These are phyloP conservation scores for Dictyostelium citrinum DNA, from an alignment of 78 protist genomes.

Conservation along the genomic window DNA sequence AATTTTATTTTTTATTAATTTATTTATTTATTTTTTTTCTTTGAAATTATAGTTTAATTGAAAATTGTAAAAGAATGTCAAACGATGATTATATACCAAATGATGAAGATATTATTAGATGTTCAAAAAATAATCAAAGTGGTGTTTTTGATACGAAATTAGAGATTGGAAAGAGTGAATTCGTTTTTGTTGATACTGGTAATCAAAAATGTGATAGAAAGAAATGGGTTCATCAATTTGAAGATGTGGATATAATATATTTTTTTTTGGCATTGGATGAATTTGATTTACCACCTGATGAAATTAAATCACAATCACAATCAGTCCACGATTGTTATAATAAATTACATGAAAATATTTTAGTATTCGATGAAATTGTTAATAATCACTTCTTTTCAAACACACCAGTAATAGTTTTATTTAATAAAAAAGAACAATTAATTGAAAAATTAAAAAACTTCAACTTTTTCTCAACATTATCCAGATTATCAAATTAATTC, in stretches of 20 bases:
- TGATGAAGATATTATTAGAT: conserved; percentile 21
- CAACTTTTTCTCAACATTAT: not conserved
- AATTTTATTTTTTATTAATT: not conserved
- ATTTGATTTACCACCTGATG: conserved; percentile 54
- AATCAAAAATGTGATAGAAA: conserved; percentile 54
- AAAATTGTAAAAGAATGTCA: conserved; percentile 49
- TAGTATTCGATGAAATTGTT: conserved; percentile 40
- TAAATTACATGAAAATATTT: conserved; percentile 19
- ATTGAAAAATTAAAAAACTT: conserved; percentile 66
- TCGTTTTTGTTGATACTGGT: conserved; percentile 40
- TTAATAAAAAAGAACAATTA: conserved; percentile 83
- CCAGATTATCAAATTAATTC: conserved; percentile 11
- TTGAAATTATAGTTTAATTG: conserved; percentile 31
- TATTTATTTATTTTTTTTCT: not conserved
- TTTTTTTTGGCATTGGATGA: conserved; percentile 36
- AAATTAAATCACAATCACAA: not conserved
- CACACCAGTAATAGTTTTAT: conserved; percentile 70
- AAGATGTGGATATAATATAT: conserved; percentile 40
- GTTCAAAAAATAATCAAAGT: not conserved
- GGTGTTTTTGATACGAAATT: conserved; percentile 31
- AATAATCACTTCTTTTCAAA: conserved; percentile 31
- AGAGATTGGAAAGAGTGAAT: conserved; percentile 23
- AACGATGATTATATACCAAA: conserved; percentile 31
- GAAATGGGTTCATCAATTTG: conserved; percentile 74
- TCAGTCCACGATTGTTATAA: not conserved